Base-by-base conservation (phyloP, 495 filamentous ascomycete species). In the Glarea lozoyensis region DNA sequence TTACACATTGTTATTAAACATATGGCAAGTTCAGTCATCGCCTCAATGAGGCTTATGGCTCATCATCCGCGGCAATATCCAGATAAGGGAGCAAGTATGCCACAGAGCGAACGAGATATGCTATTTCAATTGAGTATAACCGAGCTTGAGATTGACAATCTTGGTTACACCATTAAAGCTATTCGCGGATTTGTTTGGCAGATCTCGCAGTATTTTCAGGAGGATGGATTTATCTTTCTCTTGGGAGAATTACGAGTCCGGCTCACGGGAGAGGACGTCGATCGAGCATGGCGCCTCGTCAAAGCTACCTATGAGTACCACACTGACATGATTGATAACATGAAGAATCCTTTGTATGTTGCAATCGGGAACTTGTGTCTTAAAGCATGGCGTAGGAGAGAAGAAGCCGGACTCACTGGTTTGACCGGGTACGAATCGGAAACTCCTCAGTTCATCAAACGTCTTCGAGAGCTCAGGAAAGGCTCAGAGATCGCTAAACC, bases 1-100 rank as follows among this genome's bases (percentile, higher is more conserved):
- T 60, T 84, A 9, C 82, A 86, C 54, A 60, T 71, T 35, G 60
- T 81, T 27, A 66, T 69, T 1, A 59, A 62, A 2, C 57, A 65
- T 11, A 66, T 77, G 50, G 66, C 65, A 12, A 57, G 55, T 4
- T 59, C 64, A 30, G 56, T 73, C 43, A 49, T 68, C 10, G 46
- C 54, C 0, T 72, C 69, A 48, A 54, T 73, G 42, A 47, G 58
- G 37, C 61, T 67, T 27, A 54, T 73, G n/a, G 56, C 66, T 20
- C 57, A 59, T 36, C 66, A 68, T 6, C 55, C 64, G 22, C 60
- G 59, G 19, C 60, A 59, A n/a, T 68, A 64, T 37, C 60, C 61
- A 1, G 66, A 70, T 40, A 45, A 48, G 13, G 53, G 53, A 0
- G 53, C 53, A 1, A 47, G 38, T 20, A 43, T 56, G 46, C 45